Conservation (phyloP, 2,329 filamentous ascomycete genomes). For the Orbilia oligospora region DNA sequence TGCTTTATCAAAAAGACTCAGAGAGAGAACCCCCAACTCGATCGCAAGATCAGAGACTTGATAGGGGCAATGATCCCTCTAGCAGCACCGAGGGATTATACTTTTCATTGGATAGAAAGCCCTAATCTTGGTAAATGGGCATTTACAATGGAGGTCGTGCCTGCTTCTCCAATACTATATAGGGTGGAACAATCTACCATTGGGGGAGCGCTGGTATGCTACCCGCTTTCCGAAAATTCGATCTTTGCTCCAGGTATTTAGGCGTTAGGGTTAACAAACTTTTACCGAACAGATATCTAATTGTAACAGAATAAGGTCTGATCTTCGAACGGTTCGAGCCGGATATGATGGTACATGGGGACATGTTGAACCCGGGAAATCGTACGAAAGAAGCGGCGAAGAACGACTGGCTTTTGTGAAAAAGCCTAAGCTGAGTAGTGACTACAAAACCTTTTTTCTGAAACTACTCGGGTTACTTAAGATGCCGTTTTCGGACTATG, state of each 20-base stretch:
- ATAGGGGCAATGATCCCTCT: background rate
- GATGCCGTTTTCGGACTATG: background rate
- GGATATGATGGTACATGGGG: background rate
- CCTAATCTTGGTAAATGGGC: background rate
- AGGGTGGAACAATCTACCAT: background rate
- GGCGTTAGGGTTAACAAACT: background rate
- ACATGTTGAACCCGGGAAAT: background rate
- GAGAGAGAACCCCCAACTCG: background rate
- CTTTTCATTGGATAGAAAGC: conserved; percentile 3
- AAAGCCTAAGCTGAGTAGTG: background rate
- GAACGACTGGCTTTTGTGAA: background rate
- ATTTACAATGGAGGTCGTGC: background rate
- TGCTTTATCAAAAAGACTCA: background rate
- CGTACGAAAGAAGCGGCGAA: background rate
- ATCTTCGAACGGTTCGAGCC: background rate
- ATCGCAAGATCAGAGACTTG: background rate
- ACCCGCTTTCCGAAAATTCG: no score
- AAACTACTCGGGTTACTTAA: background rate
- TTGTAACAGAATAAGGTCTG: background rate
- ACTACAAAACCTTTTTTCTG: background rate
- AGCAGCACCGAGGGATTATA: background rate
- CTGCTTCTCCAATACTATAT: background rate
- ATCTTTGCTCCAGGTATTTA: no score
- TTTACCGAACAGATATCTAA: background rate
- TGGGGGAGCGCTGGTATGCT: background rate